Evolutionary conservation across 1,284 basidiomycete genomes (phyloP), one percentile per base, ranked within the genome.

Genomic region (Pseudozyma tsukubaensis): DNA sequence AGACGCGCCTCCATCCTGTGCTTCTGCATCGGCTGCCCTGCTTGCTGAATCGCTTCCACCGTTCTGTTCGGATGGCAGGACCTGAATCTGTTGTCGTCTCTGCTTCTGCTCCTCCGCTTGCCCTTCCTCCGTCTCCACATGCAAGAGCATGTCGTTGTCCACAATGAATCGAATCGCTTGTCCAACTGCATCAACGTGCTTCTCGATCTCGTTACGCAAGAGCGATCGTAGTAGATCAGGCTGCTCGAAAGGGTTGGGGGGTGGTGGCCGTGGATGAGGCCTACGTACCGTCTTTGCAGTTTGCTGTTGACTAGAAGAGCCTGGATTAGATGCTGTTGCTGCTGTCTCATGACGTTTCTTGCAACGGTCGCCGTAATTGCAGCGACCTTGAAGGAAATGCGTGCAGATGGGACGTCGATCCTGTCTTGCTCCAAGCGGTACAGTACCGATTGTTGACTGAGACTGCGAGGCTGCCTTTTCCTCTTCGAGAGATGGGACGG

Each of bases 121-220:
- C 0, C 95, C 96, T 13, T 91, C 90, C 48, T 88, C 88, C 19
- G 92, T 85, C 85, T 98, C 96, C 1, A 97, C 94, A 50, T 89
- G 89, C 49, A 88, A 86, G 14, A 99, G 86, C 86, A 96, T 95
- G 79, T 94, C 90, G 77, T 99, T 99, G 70, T 93, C 92, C 2
- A 94, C 93, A 14, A 98, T 85, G 85, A 98, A 99, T 36, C 90
- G 90, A 78, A 98, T 92, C 2, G 92, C 93, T 85, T 98, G 96
- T 0, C 94, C 93, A 2, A 98, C 87, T 84, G 97, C 95, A 2
- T 93, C 94, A 5, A 97, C 89, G 0, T 96, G 95, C 79, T 94
- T 89, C 32, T 91, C 89, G 52, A 97, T 94, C 81, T 98, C 95
- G 12, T 91, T 92, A 19, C 91, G 87, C 7, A 98, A 88, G n/a